Evolutionary conservation across 306 rosid species (phyloP), one percentile per base, ranked within the genome.

Genomic region (Prunus mira): DNA sequence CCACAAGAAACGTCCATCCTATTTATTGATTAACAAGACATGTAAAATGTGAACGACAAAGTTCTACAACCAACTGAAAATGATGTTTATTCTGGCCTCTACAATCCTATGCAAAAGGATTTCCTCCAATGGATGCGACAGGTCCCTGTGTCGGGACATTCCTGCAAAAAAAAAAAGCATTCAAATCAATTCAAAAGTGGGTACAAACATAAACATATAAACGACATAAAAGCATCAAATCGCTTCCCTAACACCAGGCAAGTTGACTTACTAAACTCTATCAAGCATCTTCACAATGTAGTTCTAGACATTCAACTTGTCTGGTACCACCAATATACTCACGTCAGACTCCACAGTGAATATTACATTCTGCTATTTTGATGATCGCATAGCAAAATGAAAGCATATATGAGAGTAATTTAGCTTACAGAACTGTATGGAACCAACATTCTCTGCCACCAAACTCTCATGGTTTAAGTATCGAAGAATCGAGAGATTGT

Each of bases 71-170:
- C 76, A 57, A 72, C 34, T 6, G 47, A 50, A 25, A 55, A 56
- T 14, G 55, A 22, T 18, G 8, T 28, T 62, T 60, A 56, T n/a
- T 49, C 46, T 76, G 51, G 63, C 82, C 76, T 79, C 3, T 38
- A 70, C 6, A 68, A 63, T 76, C 71, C 87, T 89, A 93, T n/a
- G 94, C 94, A 74, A 94, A 94, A 68, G 96, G 98, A 82, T 94
- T 94, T 65, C 97, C 94, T 79, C 97, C 96, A 6, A 88, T 17
- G 0, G 98, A 82, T 46, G 91, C 88, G 65, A 88, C 91, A 19
- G 89, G 82, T 61, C 91, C 97, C 15, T 81, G 91, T 25, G 87
- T 43, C 24, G 89, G 79, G 57, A 85, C 85, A 57, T 79, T 90
- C 91, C 97, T 93, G 93, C 76, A 80, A 80, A 50, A 80, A 18